Conservation (phyloP, 768 basidiomycete species). For the Trametes punicea region DNA sequence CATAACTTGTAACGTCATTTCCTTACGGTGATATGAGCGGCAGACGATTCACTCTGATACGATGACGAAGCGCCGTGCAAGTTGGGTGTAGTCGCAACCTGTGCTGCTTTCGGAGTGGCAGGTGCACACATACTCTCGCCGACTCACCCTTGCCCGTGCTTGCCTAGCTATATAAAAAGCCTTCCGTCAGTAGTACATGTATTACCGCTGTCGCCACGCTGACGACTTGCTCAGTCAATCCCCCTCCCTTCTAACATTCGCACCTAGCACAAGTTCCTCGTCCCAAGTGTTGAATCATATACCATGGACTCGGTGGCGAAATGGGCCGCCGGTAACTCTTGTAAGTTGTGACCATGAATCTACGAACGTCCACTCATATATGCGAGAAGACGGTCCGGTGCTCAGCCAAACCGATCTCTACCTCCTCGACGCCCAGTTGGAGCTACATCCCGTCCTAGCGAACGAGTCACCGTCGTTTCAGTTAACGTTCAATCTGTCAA, state of each 20-base stretch:
- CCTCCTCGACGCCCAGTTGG: constrained; percentile 60
- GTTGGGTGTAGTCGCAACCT: neutral
- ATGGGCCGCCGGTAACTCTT: constrained; percentile 23
- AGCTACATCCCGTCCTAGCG: constrained; percentile 71
- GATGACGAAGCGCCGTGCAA: constrained; percentile 5
- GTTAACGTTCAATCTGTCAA: constrained; percentile 68
- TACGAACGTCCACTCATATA: neutral
- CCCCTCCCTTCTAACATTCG: too few relatives aligned
- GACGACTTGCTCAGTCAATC: too few relatives aligned
- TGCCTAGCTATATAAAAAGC: neutral
- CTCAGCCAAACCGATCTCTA: constrained; percentile 80
- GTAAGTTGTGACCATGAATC: constrained; percentile 6
- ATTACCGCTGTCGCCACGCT: too few relatives aligned
- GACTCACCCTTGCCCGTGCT: neutral
- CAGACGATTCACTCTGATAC: neutral
- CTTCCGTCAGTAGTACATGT: too few relatives aligned
- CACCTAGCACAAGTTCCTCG: too few relatives aligned
- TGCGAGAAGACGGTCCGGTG: constrained; percentile 78
- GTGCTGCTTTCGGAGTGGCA: neutral
- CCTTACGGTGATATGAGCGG: too few relatives aligned
- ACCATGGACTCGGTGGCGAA: constrained; percentile 22
- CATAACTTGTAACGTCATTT: too few relatives aligned
- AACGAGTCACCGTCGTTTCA: constrained; percentile 48
- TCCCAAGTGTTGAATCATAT: neutral
- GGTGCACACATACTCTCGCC: neutral